Evolutionary conservation across 2,329 filamentous ascomycete genomes (phyloP), one percentile per base, ranked within the genome.

Genomic region (Aspergillus udagawae): DNA sequence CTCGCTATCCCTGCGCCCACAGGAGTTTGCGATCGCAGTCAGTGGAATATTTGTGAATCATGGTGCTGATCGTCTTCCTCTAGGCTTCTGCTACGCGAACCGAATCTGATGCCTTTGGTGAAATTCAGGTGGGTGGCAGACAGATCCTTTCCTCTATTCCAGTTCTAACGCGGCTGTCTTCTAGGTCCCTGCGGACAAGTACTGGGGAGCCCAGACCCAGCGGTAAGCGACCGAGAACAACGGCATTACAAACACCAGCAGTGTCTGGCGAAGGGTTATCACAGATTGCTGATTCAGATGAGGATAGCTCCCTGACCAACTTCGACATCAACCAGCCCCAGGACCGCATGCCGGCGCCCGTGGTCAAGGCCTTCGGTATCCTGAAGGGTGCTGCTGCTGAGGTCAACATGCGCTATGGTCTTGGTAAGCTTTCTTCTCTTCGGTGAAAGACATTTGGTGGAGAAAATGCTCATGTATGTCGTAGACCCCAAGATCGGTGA

Each of bases 311-410:
- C 53, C 85, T 97, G 75, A 88, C 90, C 77, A 99, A 99, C 83
- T 99, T 99, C 84, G 89, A 89, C 77, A 97, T 99, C 86, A 97
- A 97, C 81, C 94, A 97, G 83, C 94, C 94, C 60, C 91, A 96
- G 79, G 94, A 99, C 75, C 92, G 94, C 75, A 97, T 97, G 92
- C 94, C 94, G 51, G 88, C 91, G 64, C 90, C 92, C 49, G 89
- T 99, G 67, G 82, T 97, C 71, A 88, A 87, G 77, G 94, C 94
- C 6, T 97, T 99, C 75, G 94, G 94, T 73, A 95, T 97, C 70
- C 83, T 99, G 65, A 99, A 99, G 85, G 93, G 92, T 64, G 94
- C 94, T 56, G 94, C 94, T 48, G 94, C 94, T 50, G 91, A 88
- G 7, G 94, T 97, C 63, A 99, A 99, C 81, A 92, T 96, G 86